Evolutionary conservation across 208 protist species (phyloP).

Genomic region (Leptomonas pyrrhocoris): DNA sequence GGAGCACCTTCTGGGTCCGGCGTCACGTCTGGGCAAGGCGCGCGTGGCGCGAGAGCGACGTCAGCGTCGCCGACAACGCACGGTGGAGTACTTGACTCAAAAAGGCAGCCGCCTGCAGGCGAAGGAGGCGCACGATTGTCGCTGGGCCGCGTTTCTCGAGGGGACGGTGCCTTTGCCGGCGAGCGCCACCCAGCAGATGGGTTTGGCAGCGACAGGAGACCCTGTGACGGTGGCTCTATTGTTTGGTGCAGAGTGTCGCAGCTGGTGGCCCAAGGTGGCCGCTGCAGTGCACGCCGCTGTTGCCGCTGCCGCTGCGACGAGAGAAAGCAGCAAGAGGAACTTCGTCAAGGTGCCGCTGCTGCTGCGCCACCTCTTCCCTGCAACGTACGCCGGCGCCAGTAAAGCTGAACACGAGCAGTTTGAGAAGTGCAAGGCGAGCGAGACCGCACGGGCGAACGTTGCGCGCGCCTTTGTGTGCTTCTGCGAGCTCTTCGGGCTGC

Average conservation of each 20-base stretch:
- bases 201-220: not conserved
- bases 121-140: constrained; percentile 35
- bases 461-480: constrained; percentile 64
- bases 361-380: constrained; percentile 47
- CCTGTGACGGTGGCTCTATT: constrained; percentile 49
- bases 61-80: constrained; percentile 24
- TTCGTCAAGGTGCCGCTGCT: constrained; percentile 26
- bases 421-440: constrained; percentile 34
- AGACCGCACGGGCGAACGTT: constrained; percentile 39
- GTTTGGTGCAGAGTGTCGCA: constrained; percentile 73
- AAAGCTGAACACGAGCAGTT: constrained; percentile 27
- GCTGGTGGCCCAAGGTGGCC: constrained; percentile 69
- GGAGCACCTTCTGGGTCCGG: constrained; percentile 57
- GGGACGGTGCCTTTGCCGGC: constrained; percentile 27
- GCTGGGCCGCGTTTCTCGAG: constrained; percentile 55
- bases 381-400: constrained; percentile 11
- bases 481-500: constrained; percentile 76
- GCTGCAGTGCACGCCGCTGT: constrained; percentile 31
- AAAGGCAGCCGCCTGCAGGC: constrained; percentile 44
- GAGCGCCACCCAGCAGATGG: constrained; percentile 21
- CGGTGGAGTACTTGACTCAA: constrained; percentile 27
- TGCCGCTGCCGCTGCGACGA: not conserved
- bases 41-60: constrained; percentile 30
- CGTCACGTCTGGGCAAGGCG: constrained; percentile 53
- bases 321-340: not conserved